A percentile compares a stretch with the other conserved stretches of the same genome.
phyloP scores from a whole-genome alignment of 176 grass and related monocot species.

The Themeda triandra region DNA sequence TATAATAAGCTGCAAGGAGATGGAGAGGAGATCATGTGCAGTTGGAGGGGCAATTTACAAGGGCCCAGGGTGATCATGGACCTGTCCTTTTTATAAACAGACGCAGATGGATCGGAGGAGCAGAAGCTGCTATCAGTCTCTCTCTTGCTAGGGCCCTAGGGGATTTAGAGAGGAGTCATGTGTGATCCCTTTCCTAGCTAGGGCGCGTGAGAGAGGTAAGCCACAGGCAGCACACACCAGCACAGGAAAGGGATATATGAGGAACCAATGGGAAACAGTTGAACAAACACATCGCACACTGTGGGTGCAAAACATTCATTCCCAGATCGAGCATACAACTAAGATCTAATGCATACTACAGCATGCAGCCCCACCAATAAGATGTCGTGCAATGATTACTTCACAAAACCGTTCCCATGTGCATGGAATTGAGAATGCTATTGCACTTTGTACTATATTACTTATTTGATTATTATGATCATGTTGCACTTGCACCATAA shows the following conservation, averaged over 20 bases:
- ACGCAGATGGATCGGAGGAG: too few species aligned
- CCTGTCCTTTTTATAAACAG: conserved; percentile 45
- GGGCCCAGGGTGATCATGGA: conserved; percentile 46
- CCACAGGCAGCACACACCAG: conserved; percentile 5
- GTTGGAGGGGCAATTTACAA: conserved; percentile 57
- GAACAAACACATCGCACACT: conserved; percentile 16
- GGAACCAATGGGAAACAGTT: conserved; percentile 28
- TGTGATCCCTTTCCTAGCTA: conserved; percentile 27
- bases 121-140: conserved; percentile 36
- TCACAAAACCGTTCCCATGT: conserved; percentile 2
- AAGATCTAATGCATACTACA: conserved; percentile 27
- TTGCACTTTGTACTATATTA: neutral
- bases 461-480: neutral
- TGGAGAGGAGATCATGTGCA: conserved; percentile 38
- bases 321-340: neutral
- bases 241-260: conserved; percentile 22
- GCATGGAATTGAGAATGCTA: neutral
- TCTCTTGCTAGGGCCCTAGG: conserved; percentile 28
- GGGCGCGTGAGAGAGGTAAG: neutral
- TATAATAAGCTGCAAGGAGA: conserved; percentile 15
- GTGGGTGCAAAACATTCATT: conserved; percentile 35
- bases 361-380: neutral
- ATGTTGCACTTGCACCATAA: neutral
- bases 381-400: neutral
- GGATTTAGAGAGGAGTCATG: conserved; percentile 33